phyloP scores from a whole-genome alignment of 2,329 filamentous ascomycete species.

The Fusarium pseudocircinatum region DNA sequence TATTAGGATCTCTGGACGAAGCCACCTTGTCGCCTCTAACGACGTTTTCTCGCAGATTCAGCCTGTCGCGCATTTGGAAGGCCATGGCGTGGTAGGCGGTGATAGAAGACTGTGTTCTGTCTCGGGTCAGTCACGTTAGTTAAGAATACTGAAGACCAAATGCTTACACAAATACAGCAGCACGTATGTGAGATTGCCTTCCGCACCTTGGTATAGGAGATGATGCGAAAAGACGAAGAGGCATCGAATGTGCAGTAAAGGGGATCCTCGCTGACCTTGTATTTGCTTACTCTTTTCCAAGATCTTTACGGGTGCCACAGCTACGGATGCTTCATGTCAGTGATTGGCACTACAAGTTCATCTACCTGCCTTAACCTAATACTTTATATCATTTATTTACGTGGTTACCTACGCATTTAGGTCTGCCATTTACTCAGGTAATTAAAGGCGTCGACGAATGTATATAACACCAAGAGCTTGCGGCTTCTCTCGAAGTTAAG shows the following conservation, averaged over 20 bases:
- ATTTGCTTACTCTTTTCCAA: neutral
- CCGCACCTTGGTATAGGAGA: neutral
- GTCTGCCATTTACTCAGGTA: neutral
- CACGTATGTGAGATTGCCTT: accelerated
- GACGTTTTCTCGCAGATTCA: neutral
- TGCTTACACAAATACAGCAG: neutral
- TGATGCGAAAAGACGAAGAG: neutral
- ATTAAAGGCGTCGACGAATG: neutral
- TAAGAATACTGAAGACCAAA: neutral
- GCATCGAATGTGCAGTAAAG: neutral
- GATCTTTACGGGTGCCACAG: neutral
- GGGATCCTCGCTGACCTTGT: neutral
- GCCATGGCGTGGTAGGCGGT: neutral
- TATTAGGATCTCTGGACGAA: neutral
- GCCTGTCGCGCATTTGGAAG: neutral
- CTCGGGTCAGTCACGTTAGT: neutral
- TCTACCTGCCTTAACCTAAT: neutral
- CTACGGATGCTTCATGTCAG: neutral
- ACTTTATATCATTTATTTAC: too few species aligned
- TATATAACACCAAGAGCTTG: neutral
- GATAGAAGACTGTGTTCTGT: neutral
- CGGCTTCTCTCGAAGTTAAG: neutral
- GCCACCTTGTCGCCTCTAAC: neutral
- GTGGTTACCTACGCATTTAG: neutral
- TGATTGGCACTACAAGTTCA: neutral